Evolutionary conservation across 2,329 filamentous ascomycete species (phyloP).

Genomic region (Arthrinium phaeospermum): DNA sequence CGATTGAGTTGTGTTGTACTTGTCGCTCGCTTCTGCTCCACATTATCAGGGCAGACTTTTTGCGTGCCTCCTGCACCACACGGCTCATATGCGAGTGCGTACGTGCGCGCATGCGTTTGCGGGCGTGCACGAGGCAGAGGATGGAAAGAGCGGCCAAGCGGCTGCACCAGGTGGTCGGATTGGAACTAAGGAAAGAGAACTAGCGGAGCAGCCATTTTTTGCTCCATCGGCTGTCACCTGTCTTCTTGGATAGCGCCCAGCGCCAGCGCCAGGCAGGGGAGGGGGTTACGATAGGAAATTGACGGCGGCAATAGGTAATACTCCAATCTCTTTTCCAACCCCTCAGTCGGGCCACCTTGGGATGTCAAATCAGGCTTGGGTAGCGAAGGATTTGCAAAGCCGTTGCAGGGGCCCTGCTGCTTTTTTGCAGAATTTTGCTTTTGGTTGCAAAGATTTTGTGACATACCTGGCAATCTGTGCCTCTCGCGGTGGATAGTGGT

Average conservation of each 20-base stretch:
- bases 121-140: conserved; percentile 6
- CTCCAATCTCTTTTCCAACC: neutral
- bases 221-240: neutral
- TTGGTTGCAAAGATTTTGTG: neutral
- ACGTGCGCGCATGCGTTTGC: neutral
- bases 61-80: neutral
- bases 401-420: neutral
- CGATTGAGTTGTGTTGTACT: neutral
- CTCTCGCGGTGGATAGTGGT: neutral
- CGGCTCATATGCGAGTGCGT: neutral
- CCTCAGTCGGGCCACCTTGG: neutral
- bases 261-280: no score
- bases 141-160: conserved; percentile 11
- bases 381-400: neutral
- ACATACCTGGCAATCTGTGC: neutral
- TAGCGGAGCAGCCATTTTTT: conserved; percentile 1
- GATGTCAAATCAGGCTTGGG: neutral
- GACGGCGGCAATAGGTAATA: neutral
- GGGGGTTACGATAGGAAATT: neutral
- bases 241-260: neutral
- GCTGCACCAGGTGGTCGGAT: conserved; percentile 13
- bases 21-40: neutral
- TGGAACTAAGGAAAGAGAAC: neutral
- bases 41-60: conserved; percentile 13
- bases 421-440: neutral